Base-by-base conservation (phyloP, 208 protist genomes). In the Jaenimonas drosophilae region DNA sequence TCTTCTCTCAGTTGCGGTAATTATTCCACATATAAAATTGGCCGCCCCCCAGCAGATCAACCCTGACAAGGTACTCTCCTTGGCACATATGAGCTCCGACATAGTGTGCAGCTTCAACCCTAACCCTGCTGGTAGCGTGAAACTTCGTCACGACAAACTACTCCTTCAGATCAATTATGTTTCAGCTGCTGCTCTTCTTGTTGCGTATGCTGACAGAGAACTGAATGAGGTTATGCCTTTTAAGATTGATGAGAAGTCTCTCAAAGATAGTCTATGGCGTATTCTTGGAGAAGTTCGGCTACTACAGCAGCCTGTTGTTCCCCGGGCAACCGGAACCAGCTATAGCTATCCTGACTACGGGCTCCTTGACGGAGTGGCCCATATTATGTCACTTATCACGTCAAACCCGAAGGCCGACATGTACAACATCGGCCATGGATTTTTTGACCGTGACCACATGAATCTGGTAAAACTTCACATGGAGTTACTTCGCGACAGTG, bases 311-410 rank as follows among this genome's bases (percentile, higher is more conserved):
- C 64, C 66, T 17, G 42, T 86, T 3, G 49, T 63, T 23, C 62
- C 68, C 5, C 64, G 89, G 14, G 60, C 79, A 28, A 48, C 91
- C 26, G 89, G 89, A 1, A 88, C 69, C 43, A 86, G 81, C 30
- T 96, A 88, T 51, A 81, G 82, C 4, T 96, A 84, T 62, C 66
- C 82, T 23, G 83, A 94, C 41, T 78, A 77, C 49, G 89, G 89
- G n/a, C 49, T 93, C 20, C 56, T 91, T 16, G 89, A 96, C 56
- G 86, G 87, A 20, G 77, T 94, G 9, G 74, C 64, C n/a, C 79
- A 89, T 45, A 78, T 94, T 59, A 50, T 94, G 7, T 91, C 78
- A 7, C 46, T 88, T n/a, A 60, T 88, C n/a, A 80, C 90, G 47
- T 83, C 75, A 1, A 69, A 87, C 40, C 50, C 84, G 17, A 59